These are phyloP conservation scores for Backusella morwellensis DNA, from an alignment of 192 early-diverging fungal genomes.

Conservation along the genomic window DNA sequence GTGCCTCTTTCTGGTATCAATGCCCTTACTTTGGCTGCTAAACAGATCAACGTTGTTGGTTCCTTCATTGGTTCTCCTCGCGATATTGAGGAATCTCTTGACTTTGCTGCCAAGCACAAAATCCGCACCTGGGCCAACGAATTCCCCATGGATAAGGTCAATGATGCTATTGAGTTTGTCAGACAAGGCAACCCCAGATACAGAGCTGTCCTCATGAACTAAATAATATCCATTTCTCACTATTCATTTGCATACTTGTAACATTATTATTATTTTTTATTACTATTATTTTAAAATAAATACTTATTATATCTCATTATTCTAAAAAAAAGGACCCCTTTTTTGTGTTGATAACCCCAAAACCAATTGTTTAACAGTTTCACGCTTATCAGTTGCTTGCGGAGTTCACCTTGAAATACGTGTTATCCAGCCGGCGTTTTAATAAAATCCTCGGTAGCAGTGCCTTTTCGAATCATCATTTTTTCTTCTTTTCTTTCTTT, in stretches of 20 bases:
- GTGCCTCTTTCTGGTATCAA: slow-evolving; percentile 43
- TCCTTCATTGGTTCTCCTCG: slow-evolving; percentile 66
- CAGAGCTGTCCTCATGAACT: slow-evolving; percentile 67
- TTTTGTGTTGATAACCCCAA: not conserved
- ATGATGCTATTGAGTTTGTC: slow-evolving; percentile 62
- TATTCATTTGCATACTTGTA: not conserved
- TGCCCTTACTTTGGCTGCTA: slow-evolving; percentile 35
- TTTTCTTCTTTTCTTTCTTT: not conserved
- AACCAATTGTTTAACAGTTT: too few relatives aligned
- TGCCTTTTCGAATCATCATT: not conserved
- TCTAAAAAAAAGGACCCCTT: not conserved
- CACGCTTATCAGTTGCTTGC: too few relatives aligned
- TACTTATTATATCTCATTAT: not conserved
- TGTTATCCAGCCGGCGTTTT: not conserved
- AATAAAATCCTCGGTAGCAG: not conserved
- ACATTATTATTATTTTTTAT: not conserved
- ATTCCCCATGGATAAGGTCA: slow-evolving; percentile 58
- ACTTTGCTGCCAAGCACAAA: slow-evolving; percentile 59
- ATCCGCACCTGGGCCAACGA: slow-evolving; percentile 63
- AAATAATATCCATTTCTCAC: not conserved
- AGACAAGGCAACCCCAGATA: slow-evolving; percentile 61
- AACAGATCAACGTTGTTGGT: slow-evolving; percentile 52
- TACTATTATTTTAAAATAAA: not conserved
- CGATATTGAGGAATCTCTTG: slow-evolving; percentile 60
- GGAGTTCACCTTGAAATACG: too few relatives aligned